A percentile compares a stretch with the other conserved stretches of the same genome.
phyloP scores from a whole-genome alignment of 176 grass and related monocot species.

The Ananas comosus region DNA sequence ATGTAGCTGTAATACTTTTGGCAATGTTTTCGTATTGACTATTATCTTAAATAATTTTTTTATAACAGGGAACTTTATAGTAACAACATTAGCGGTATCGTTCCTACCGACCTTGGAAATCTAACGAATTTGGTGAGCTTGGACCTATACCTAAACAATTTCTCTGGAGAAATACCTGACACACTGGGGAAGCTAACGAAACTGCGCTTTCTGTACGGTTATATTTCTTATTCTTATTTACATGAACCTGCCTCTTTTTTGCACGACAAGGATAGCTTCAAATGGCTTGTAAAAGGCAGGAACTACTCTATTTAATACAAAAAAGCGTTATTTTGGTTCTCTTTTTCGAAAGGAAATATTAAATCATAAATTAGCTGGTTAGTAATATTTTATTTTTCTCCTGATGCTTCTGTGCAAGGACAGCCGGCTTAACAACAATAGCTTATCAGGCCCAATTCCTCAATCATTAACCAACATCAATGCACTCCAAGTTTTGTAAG shows the following conservation, averaged over 20 bases:
- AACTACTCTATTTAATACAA: too few relatives aligned
- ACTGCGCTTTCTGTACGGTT: conserved; percentile 70
- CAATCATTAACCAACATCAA: conserved; percentile 45
- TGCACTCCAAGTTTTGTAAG: conserved; percentile 76
- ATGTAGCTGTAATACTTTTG: not conserved
- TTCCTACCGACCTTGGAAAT: conserved; percentile 70
- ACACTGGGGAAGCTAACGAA: conserved; percentile 48
- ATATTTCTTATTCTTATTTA: conserved; percentile 10
- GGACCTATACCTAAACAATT: conserved; percentile 70
- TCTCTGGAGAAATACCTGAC: conserved; percentile 47
- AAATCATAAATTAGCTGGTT: not conserved
- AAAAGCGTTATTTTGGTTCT: too few relatives aligned
- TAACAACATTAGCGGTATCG: conserved; percentile 63
- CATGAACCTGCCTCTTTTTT: not conserved
- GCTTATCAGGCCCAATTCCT: conserved; percentile 39
- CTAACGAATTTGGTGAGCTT: conserved; percentile 70
- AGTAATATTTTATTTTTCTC: conserved; percentile 22
- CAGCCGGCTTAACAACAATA: conserved; percentile 87
- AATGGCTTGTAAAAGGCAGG: too few relatives aligned
- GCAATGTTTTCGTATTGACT: not conserved
- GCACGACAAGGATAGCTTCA: too few relatives aligned
- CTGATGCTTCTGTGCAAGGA: conserved; percentile 34
- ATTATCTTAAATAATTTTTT: not conserved
- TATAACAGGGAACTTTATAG: conserved; percentile 66
- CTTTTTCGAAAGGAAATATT: too few relatives aligned